Evolutionary conservation across 2,329 filamentous ascomycete genomes (phyloP).

Genomic region (Fusarium marasasianum): DNA sequence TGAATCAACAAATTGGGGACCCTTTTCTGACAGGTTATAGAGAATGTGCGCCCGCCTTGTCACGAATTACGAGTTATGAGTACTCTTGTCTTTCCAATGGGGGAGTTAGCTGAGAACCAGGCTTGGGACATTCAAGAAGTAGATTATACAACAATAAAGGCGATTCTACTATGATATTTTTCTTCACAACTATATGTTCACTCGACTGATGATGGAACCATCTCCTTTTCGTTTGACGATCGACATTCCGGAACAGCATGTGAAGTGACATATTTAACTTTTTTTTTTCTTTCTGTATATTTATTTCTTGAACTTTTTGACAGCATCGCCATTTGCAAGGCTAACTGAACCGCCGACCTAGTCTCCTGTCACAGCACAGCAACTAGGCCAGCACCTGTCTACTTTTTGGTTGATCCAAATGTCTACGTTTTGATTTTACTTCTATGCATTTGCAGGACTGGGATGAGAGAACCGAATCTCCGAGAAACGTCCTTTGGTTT

Average conservation of each 20-base stretch:
- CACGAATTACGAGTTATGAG: background rate
- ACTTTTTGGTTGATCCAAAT: constrained; percentile 20
- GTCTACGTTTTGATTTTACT: constrained; percentile 36
- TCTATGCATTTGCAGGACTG: constrained; percentile 17
- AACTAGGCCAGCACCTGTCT: constrained; percentile 31
- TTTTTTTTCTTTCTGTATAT: background rate
- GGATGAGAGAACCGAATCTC: constrained; percentile 15
- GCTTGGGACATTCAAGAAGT: too few species aligned
- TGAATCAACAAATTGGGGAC: background rate
- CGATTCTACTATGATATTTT: background rate
- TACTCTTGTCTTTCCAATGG: background rate
- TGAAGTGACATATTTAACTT: background rate
- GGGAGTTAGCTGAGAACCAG: background rate
- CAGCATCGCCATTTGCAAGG: constrained; percentile 33
- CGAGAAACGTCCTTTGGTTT: constrained; percentile 23
- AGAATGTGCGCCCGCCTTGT: background rate
- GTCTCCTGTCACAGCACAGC: constrained; percentile 7
- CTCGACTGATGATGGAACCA: background rate
- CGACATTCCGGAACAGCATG: background rate
- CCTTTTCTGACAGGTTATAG: background rate
- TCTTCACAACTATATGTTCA: background rate
- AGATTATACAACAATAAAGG: background rate
- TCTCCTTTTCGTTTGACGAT: too few species aligned
- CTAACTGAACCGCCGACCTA: constrained; percentile 14
- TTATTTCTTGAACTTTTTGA: constrained; percentile 16